Conservation (phyloP, 768 basidiomycete genomes). For the Kwoniella sp. region DNA sequence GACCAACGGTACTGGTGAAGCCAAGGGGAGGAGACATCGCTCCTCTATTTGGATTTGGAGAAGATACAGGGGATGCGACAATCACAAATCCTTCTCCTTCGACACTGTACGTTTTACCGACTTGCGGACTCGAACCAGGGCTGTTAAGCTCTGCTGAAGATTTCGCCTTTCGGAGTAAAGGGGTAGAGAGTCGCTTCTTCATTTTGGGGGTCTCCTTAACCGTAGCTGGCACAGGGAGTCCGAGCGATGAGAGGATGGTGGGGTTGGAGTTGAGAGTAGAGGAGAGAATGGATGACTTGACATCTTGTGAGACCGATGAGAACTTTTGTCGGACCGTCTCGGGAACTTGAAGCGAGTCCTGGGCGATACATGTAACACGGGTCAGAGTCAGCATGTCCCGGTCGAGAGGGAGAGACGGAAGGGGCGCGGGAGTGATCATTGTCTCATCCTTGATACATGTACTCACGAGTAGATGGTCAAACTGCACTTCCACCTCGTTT, state of each 20-base stretch:
- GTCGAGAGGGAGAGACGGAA: too few species aligned
- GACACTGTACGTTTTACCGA: constrained; percentile 46
- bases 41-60: constrained; percentile 7
- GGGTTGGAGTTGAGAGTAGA: constrained; percentile 39
- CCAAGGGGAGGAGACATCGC: constrained; percentile 15
- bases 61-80: constrained; percentile 38
- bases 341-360: constrained; percentile 53
- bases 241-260: constrained; percentile 42
- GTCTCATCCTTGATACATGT: too few species aligned
- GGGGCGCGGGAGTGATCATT: too few species aligned
- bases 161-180: constrained; percentile 43
- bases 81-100: constrained; percentile 45
- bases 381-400: too few species aligned
- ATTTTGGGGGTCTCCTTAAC: constrained; percentile 34
- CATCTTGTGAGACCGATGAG: constrained; percentile 38
- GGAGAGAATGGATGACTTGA: constrained; percentile 42
- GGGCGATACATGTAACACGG: too few species aligned
- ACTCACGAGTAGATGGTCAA: constrained; percentile 41
- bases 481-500: constrained; percentile 38
- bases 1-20: not conserved
- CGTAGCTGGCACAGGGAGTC: constrained; percentile 31
- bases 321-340: constrained; percentile 48
- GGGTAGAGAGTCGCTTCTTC: constrained; percentile 43
- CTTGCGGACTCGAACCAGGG: constrained; percentile 31
- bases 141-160: constrained; percentile 36